Percentiles rank a stretch among this genome's conserved stretches.
phyloP scores from a whole-genome alignment of 208 protist species.

The Histomonas meleagridis region DNA sequence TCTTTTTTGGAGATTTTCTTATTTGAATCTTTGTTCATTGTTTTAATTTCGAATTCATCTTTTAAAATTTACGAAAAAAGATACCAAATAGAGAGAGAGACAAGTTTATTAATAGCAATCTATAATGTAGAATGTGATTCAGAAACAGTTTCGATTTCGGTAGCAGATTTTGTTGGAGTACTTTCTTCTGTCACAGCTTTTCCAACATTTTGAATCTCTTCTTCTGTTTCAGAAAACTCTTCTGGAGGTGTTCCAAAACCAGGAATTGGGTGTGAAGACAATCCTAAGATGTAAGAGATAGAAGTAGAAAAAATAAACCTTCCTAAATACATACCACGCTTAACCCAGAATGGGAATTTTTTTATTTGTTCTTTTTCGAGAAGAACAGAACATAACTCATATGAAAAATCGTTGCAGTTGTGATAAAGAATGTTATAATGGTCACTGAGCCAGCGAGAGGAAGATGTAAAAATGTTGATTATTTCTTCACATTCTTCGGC shows the following conservation, averaged over 20 bases:
- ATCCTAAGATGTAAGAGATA: background rate
- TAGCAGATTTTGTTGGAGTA: no score
- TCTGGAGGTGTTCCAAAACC: background rate
- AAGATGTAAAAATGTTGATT: background rate
- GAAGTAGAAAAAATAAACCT: background rate
- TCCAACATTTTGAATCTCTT: background rate
- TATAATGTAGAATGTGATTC: no score
- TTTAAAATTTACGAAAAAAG: no score
- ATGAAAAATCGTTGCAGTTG: slow-evolving; percentile 5
- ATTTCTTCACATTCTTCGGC: background rate
- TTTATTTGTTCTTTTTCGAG: background rate
- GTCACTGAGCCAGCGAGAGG: background rate
- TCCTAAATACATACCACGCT: background rate
- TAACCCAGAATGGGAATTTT: background rate
- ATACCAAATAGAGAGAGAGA: no score
- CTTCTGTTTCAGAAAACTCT: background rate
- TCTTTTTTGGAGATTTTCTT: no score
- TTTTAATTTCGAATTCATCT: no score
- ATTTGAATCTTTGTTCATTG: no score
- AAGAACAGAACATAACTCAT: background rate
- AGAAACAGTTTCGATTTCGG: no score
- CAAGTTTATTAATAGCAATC: no score
- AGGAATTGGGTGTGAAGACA: background rate
- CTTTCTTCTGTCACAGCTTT: background rate
- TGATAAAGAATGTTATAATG: slow-evolving; percentile 5